Conservation (phyloP, 192 early-diverging fungal species). For the Podila epigama region DNA sequence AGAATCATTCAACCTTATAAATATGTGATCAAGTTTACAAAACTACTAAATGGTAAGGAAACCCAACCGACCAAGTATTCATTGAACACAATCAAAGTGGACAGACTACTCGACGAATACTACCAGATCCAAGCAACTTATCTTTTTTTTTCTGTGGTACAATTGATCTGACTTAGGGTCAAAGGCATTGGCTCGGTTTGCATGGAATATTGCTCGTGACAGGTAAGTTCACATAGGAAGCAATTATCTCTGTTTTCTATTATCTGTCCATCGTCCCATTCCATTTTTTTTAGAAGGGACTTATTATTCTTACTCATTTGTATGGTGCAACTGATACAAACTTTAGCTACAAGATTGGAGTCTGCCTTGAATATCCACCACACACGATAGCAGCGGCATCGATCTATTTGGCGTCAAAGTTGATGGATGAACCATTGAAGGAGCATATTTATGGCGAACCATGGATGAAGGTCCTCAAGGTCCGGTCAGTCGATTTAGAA, state of each 20-base stretch:
- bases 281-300: background rate
- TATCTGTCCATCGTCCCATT: background rate
- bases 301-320: no score
- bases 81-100: no score
- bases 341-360: constrained; percentile 60
- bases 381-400: constrained; percentile 69
- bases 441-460: constrained; percentile 41
- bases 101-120: background rate
- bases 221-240: no score
- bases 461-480: constrained; percentile 58
- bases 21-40: constrained; percentile 76
- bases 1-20: constrained; percentile 76
- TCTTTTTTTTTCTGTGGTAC: background rate
- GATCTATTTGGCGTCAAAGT: constrained; percentile 61
- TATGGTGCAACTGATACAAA: no score
- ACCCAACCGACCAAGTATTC: background rate
- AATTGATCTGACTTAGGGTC: constrained; percentile 29
- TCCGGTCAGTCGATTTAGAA: constrained; percentile 63
- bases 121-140: background rate
- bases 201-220: constrained; percentile 57
- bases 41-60: constrained; percentile 62
- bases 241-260: background rate
- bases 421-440: constrained; percentile 50
- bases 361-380: constrained; percentile 69
- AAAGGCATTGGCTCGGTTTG: constrained; percentile 54